phyloP scores from a whole-genome alignment of 2,329 filamentous ascomycete species.

The Penicillium thymicola region DNA sequence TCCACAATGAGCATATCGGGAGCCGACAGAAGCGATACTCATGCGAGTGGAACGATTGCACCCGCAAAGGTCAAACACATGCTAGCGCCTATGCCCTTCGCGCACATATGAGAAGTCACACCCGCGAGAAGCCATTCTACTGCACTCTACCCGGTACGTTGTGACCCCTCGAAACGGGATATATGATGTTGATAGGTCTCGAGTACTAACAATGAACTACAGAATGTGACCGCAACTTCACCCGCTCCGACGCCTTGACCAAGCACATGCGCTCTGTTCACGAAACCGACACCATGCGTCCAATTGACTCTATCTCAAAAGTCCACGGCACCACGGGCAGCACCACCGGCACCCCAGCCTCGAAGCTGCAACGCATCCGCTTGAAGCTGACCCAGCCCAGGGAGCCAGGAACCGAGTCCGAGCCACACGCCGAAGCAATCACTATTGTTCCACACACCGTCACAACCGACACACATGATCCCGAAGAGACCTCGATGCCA shows the following conservation, averaged over 20 bases:
- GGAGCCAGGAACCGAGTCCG: slow-evolving; percentile 24
- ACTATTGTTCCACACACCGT: slow-evolving; percentile 18
- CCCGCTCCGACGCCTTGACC: slow-evolving; percentile 87
- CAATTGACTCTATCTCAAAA: slow-evolving; percentile 49
- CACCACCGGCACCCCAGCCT: slow-evolving; percentile 24
- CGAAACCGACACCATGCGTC: slow-evolving; percentile 89
- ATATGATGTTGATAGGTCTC: neutral
- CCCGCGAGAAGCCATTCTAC: slow-evolving; percentile 96
- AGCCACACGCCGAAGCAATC: slow-evolving; percentile 20
- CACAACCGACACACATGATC: slow-evolving; percentile 30
- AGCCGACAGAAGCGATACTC: slow-evolving; percentile 92
- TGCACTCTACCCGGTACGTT: slow-evolving; percentile 82
- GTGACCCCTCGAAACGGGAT: neutral
- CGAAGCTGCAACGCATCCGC: slow-evolving; percentile 42
- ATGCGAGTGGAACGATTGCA: slow-evolving; percentile 95
- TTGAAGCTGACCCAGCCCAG: slow-evolving; percentile 40
- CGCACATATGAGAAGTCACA: slow-evolving; percentile 97
- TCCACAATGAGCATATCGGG: slow-evolving; percentile 92
- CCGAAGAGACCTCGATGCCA: slow-evolving; percentile 34
- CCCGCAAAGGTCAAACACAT: slow-evolving; percentile 82
- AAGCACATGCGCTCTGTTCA: slow-evolving; percentile 99
- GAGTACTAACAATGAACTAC: neutral
- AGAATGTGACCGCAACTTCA: slow-evolving; percentile 98
- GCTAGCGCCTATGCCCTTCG: slow-evolving; percentile 94
- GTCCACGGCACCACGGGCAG: slow-evolving; percentile 29